A percentile compares a stretch with the other conserved stretches of the same genome.
phyloP scores from a whole-genome alignment of 345 rosid genomes.

The Boechera retrofracta region DNA sequence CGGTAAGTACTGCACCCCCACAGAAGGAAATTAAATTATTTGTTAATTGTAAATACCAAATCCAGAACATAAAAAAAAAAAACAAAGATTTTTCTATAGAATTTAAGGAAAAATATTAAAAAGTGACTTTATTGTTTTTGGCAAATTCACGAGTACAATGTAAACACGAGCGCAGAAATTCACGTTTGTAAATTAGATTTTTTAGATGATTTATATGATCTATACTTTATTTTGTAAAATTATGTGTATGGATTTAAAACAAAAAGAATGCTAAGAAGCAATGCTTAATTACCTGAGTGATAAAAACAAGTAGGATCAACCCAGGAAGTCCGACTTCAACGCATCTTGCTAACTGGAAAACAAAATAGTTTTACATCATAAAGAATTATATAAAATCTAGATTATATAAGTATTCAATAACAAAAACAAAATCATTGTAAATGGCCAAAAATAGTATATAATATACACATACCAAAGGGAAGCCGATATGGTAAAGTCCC shows the following conservation, averaged over 20 bases:
- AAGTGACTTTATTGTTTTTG: too few species aligned
- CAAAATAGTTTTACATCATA: background rate
- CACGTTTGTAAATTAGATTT: too few species aligned
- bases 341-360: conserved; percentile 61
- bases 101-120: too few species aligned
- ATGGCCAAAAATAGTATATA: background rate
- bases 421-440: background rate
- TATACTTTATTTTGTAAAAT: too few species aligned
- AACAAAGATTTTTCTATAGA: too few species aligned
- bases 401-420: background rate
- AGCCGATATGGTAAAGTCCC: conserved; percentile 76
- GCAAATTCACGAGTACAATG: too few species aligned
- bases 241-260: too few species aligned
- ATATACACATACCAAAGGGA: conserved; percentile 59
- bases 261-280: background rate
- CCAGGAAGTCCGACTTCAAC: conserved; percentile 75
- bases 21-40: background rate
- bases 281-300: conserved; percentile 56
- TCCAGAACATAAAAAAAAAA: too few species aligned
- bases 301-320: conserved; percentile 53
- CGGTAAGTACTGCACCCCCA: conserved; percentile 53
- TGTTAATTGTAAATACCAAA: background rate
- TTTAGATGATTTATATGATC: too few species aligned
- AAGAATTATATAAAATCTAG: background rate
- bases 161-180: too few species aligned